Base-by-base conservation (phyloP, 106 monocot genomes). In the Chionographis japonica region DNA sequence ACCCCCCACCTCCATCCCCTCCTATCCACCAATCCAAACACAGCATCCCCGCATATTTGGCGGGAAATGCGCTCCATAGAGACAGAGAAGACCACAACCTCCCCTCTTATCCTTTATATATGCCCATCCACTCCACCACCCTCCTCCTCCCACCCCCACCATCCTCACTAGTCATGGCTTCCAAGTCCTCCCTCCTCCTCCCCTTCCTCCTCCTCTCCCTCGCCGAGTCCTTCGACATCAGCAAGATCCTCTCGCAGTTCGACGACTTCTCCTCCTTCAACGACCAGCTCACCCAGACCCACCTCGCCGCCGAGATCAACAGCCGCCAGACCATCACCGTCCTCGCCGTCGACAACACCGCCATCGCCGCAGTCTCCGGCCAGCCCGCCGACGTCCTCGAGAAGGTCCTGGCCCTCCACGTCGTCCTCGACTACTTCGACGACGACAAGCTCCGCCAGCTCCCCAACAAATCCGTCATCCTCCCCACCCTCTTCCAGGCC, bases 391-490 rank as follows among this genome's bases (percentile, higher is more conserved):
- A 79, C 20, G 52, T 49, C 37, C 38, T 69, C 15, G 52, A 61
- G 56, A 65, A 56, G 37, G 10, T 86, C 49, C 69, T 82, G 50
- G 43, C 78, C 37, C 51, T 86, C 56, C 86, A 86, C 57, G 82
- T 82, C 69, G 54, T 79, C 61, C 86, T 86, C 61, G 86, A 86
- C 73, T 86, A 86, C 79, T 76, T 61, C 65, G 86, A 86, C 66
- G 17, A 4, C 50, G 58, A 43, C 3, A 86, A 86, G 82, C 63
- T 86, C 60, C 37, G 58, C 3, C 37, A 17, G 62, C 61, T 85
- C 37, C 49, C 66, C n/a, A 51, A 66, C 9, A 40, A 19, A 16
- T 54, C 72, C 55, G 61, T 66, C 64, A 35, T 53, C 14, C 15
- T 82, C 52, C 72, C 82, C 69, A 86, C 86, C 57, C 79, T 86